phyloP scores from a whole-genome alignment of 2,329 filamentous ascomycete species.

The Grosmannia huntii region DNA sequence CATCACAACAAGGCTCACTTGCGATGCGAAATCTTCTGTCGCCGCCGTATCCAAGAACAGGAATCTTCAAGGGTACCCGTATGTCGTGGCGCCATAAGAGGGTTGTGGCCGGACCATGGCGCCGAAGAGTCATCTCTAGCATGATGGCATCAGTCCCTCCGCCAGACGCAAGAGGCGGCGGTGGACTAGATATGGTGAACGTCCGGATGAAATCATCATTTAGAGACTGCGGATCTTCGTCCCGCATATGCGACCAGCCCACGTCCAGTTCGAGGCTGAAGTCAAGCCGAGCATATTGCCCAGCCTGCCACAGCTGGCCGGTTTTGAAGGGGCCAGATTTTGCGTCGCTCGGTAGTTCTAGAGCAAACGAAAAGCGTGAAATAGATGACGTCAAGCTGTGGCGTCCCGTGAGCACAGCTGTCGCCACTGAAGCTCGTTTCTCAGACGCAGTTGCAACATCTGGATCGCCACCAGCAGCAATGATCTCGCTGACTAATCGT shows the following conservation, averaged over 20 bases:
- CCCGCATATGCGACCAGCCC: slow-evolving; percentile 74
- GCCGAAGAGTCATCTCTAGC: slow-evolving; percentile 61
- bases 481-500: slow-evolving; percentile 43
- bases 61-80: slow-evolving; percentile 43
- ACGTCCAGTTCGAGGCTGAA: slow-evolving; percentile 55
- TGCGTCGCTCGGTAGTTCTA: too few species aligned
- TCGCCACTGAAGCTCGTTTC: too few species aligned
- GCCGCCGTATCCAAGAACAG: slow-evolving; percentile 15
- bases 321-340: too few species aligned
- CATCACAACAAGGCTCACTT: too few species aligned
- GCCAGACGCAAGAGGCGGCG: slow-evolving; percentile 21
- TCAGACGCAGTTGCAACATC: too few species aligned
- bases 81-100: slow-evolving; percentile 41
- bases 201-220: slow-evolving; percentile 80
- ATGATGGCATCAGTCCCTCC: slow-evolving; percentile 12
- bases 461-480: neutral
- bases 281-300: slow-evolving; percentile 67
- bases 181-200: slow-evolving; percentile 62
- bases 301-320: slow-evolving; percentile 41
- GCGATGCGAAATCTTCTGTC: too few species aligned
- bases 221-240: slow-evolving; percentile 63
- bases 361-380: too few species aligned
- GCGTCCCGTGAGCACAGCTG: too few species aligned
- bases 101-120: slow-evolving; percentile 54
- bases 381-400: too few species aligned